A percentile compares a stretch with the other conserved stretches of the same genome.
phyloP scores from a whole-genome alignment of 2,329 filamentous ascomycete genomes.

The Pseudopithomyces maydicus region DNA sequence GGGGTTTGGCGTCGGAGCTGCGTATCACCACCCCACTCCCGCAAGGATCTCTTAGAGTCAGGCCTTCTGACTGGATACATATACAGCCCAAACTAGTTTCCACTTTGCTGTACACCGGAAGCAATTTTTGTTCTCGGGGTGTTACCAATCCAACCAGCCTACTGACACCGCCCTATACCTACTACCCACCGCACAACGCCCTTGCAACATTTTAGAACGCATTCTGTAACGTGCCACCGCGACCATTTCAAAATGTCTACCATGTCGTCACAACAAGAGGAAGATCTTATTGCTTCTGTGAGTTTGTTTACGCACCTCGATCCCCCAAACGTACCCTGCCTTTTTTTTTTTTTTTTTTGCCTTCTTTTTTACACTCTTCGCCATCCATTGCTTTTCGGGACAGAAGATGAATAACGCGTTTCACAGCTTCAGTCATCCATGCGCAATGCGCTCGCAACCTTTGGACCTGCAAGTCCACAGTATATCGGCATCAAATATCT shows the following conservation, averaged over 20 bases:
- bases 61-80: too few relatives aligned
- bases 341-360: not conserved
- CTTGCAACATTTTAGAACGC: not conserved
- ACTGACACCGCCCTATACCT: too few relatives aligned
- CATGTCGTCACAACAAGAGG: constrained; percentile 31
- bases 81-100: too few relatives aligned
- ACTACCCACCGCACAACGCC: not conserved
- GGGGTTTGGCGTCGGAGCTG: too few relatives aligned
- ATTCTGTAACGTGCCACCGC: too few relatives aligned
- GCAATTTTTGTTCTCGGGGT: too few relatives aligned
- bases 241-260: not conserved
- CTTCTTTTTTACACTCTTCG: not conserved
- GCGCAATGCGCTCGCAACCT: constrained; percentile 40
- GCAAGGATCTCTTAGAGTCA: too few relatives aligned
- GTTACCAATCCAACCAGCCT: too few relatives aligned
- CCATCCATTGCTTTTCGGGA: not conserved
- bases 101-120: too few relatives aligned
- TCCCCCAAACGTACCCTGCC: not conserved
- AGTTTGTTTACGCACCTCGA: constrained; percentile 8
- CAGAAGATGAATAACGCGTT: not conserved
- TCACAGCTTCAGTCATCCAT: constrained; percentile 41
- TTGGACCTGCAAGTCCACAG: constrained; percentile 36
- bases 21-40: too few relatives aligned
- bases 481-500: constrained; percentile 37
- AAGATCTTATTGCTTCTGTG: constrained; percentile 36